Conservation (phyloP, 805 yeast species). For the Myxozyma vanderwaltii region DNA sequence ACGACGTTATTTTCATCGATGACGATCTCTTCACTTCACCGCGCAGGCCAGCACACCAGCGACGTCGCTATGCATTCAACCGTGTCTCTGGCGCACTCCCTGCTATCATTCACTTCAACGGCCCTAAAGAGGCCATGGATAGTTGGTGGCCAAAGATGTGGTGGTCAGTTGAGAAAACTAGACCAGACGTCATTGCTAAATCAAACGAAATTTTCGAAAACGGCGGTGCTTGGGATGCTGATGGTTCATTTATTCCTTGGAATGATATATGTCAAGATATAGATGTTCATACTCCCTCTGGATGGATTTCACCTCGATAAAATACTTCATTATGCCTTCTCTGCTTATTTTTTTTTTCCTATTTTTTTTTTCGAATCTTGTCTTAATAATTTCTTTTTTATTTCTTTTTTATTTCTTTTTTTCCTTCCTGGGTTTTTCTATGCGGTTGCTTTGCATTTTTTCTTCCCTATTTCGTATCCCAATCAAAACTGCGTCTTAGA, state of each 20-base stretch:
- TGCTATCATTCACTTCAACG: slow-evolving; percentile 32
- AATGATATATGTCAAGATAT: slow-evolving; percentile 18
- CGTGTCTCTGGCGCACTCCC: slow-evolving; percentile 28
- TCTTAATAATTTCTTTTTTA: too few relatives aligned
- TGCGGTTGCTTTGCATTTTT: too few relatives aligned
- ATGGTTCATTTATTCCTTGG: slow-evolving; percentile 31
- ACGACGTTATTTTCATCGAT: slow-evolving; percentile 24
- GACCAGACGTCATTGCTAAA: slow-evolving; percentile 20
- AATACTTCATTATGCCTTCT: too few relatives aligned
- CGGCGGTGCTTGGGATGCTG: slow-evolving; percentile 31
- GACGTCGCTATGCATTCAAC: slow-evolving; percentile 29
- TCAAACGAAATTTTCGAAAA: slow-evolving; percentile 18
- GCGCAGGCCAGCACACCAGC: slow-evolving; percentile 19
- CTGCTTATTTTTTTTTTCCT: too few relatives aligned
- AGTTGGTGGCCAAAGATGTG: slow-evolving; percentile 34
- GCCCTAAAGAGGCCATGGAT: slow-evolving; percentile 34
- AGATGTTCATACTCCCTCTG: slow-evolving; percentile 26
- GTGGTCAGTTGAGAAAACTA: slow-evolving; percentile 23
- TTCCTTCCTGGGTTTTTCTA: too few relatives aligned
- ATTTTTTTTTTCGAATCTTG: too few relatives aligned
- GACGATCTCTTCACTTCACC: slow-evolving; percentile 27
- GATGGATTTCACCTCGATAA: slow-evolving; percentile 6
- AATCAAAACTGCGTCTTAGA: too few relatives aligned
- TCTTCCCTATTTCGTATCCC: too few relatives aligned
- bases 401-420: too few relatives aligned